These are phyloP conservation scores for Mesostigma viride DNA, from an alignment of 139 green algal species.

Conservation along the genomic window DNA sequence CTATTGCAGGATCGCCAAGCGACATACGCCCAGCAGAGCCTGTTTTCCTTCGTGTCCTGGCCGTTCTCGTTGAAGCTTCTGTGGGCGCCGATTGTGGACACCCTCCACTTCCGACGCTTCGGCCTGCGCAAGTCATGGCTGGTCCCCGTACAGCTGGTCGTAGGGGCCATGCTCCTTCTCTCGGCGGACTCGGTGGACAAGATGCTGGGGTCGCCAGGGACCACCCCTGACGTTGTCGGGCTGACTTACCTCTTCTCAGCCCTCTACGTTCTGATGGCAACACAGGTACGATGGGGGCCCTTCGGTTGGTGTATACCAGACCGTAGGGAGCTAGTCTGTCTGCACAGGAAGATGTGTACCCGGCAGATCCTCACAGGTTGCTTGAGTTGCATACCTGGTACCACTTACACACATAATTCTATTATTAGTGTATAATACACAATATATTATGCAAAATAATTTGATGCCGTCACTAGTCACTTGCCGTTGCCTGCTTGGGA, in stretches of 20 bases:
- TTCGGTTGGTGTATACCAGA: background rate
- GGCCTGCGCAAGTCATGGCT: constrained; percentile 73
- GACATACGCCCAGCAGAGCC: too few relatives aligned
- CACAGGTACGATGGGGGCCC: constrained; percentile 84
- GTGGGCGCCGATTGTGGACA: constrained; percentile 84
- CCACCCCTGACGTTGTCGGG: constrained; percentile 45
- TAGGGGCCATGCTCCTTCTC: constrained; percentile 34
- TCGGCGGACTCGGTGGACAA: constrained; percentile 15
- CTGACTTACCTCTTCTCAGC: constrained; percentile 73
- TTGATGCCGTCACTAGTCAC: too few relatives aligned
- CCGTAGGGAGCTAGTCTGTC: too few relatives aligned
- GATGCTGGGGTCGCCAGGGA: too few relatives aligned
- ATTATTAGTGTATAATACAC: too few relatives aligned
- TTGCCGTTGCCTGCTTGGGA: too few relatives aligned
- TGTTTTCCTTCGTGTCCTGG: constrained; percentile 73
- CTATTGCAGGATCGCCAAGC: too few relatives aligned
- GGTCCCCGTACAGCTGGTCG: constrained; percentile 41
- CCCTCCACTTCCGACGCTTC: constrained; percentile 45
- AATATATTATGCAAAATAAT: too few relatives aligned
- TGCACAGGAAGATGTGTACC: too few relatives aligned
- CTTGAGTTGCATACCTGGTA: too few relatives aligned
- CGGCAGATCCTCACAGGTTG: too few relatives aligned
- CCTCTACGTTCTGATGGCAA: constrained; percentile 77
- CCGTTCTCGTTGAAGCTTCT: constrained; percentile 90
- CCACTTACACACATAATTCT: too few relatives aligned